Evolutionary conservation across 2,329 filamentous ascomycete species (phyloP), one percentile per base, ranked within the genome.

Genomic region (Eutypella sp.): DNA sequence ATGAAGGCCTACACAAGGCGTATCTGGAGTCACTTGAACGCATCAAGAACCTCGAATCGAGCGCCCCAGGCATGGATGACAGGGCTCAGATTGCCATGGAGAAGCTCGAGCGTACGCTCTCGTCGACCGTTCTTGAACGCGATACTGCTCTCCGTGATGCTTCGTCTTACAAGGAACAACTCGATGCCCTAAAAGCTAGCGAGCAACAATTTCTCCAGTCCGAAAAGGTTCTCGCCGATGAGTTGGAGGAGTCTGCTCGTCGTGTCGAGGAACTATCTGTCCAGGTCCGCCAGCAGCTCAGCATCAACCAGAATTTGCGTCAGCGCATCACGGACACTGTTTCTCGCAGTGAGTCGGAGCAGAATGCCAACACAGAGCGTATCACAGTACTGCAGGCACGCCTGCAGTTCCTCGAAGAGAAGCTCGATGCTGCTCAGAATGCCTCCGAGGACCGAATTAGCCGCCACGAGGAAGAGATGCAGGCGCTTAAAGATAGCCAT

Each of bases 401-500:
- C 47, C 83, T 99, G 46, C 89, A 87, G 57, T 69, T 73, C 15
- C 81, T 96, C 42, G 93, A 97, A 63, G 91, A 97, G 50, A 81
- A 85, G 57, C 79, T 99, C 19, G 76, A 95, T 44, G 70, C 81
- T 18, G 89, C 92, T 2, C 92, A 97, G 65, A 84, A 89, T 46
- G 80, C 86, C 18, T 92, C 89, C 1, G 93, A 99, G 63, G 90
- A 92, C 41, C 84, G 84, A 33, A 81, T 97, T 47, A 72, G 80
- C 37, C 84, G 82, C 41, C 90, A 96, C 60, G 93, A 97, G 64
- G 89, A 93, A 31, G 90, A 96, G 66, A 78, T 96, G 31, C 72
- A 79, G 16, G 73, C 78, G 19, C 71, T 97, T 45, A 84, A 85
- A 54, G 89, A 95, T 46, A 86, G 81, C 48, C 84, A 93, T 60